These are phyloP conservation scores for Leishmania martiniquensis DNA, from an alignment of 208 protist species.

Conservation along the genomic window DNA sequence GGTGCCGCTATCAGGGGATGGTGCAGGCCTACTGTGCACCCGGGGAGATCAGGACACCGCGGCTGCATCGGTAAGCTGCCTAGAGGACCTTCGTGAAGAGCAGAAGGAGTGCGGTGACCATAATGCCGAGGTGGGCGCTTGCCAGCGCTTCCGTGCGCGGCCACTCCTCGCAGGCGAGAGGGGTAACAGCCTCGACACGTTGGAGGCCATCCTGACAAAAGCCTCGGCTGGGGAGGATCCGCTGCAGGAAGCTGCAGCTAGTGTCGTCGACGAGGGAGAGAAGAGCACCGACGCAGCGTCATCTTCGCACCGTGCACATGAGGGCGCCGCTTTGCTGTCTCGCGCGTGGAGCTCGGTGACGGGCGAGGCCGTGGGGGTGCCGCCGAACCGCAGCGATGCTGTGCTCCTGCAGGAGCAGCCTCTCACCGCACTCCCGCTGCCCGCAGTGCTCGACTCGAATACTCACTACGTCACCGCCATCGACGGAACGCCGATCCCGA, in stretches of 20 bases:
- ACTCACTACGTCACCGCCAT: conserved; percentile 67
- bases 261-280: not conserved
- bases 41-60: not conserved
- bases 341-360: not conserved
- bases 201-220: not conserved
- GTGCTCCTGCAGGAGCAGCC: conserved; percentile 5
- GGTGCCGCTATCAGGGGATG: not conserved
- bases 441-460: conserved; percentile 40
- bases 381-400: not conserved
- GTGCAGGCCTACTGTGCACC: not conserved
- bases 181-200: not conserved
- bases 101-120: not conserved
- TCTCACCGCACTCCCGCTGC: conserved; percentile 21
- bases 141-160: not conserved
- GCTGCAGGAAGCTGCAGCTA: not conserved
- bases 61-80: not conserved
- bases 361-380: not conserved
- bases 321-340: not conserved
- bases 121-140: not conserved
- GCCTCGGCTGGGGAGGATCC: not conserved
- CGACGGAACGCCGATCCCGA: conserved; percentile 78
- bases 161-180: not conserved
- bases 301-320: not conserved
- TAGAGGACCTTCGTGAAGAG: not conserved
- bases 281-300: not conserved